Base-by-base conservation (phyloP, 2,329 filamentous ascomycete species). In the Apiospora kogelbergensis region DNA sequence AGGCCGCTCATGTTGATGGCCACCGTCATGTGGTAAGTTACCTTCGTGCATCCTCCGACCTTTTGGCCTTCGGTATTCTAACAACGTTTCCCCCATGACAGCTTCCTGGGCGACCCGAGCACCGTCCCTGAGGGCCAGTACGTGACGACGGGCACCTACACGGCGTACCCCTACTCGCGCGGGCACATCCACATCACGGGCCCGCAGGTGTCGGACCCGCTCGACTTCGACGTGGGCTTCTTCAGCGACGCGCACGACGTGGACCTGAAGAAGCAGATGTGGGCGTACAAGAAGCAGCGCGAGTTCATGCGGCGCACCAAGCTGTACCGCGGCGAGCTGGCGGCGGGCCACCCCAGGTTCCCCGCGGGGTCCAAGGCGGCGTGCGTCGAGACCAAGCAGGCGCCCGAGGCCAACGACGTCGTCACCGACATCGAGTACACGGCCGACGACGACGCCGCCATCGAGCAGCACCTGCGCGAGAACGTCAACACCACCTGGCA, bases 211-310 rank as follows among this genome's bases (percentile, higher is more conserved):
- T 73, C 78, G 10, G 83, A 85, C 30, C 77, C 81, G 0, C 78
- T 85, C 5, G 85, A 89, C 69, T 90, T 91, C 68, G 83, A 88
- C 66, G 80, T 84, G 0, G 89, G 88, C 9, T 89, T 84, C 76
- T 82, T 91, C 41, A 83, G 77, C 11, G 85, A 90, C 67, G 73
- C 78, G 13, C 72, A 71, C 76, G 46, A 73, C 66, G 64, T 88
- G n/a, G 89, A 91, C 73, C 41, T 90, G 37, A 86, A 86, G 75
- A 87, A 84, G 73, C 84, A 87, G 15, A 72, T 89, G 13, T 91
- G 89, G 88, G 84, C 81, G 0, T 92, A 92, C 80, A 92, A 92
- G 78, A 86, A 85, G 73, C 82, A 84, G n/a, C 87, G 90, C 2
- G 89, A 90, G 76, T 84, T 91, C 67, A 80, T 83, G 26, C 85